phyloP scores from a whole-genome alignment of 306 rosid genomes.

The Acacia confusa region DNA sequence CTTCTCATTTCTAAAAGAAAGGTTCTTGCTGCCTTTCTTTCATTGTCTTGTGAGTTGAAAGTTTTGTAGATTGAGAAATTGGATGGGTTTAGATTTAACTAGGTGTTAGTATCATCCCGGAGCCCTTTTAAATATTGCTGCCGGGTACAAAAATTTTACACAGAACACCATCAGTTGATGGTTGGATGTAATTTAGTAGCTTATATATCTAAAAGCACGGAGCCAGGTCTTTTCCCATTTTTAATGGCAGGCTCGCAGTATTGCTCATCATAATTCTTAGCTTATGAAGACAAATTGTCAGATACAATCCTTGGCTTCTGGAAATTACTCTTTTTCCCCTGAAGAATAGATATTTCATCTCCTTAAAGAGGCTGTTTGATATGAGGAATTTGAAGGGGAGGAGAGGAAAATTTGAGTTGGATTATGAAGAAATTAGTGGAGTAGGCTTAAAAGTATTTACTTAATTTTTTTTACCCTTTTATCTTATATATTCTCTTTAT shows the following conservation, averaged over 20 bases:
- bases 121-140: neutral
- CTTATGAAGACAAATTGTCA: neutral
- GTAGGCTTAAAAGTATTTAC: too few relatives aligned
- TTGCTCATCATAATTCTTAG: neutral
- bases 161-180: neutral
- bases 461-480: too few relatives aligned
- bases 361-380: too few relatives aligned
- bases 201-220: neutral
- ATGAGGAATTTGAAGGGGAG: too few relatives aligned
- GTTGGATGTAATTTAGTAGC: neutral
- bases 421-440: too few relatives aligned
- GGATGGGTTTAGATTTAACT: conserved; percentile 28
- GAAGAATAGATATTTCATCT: neutral
- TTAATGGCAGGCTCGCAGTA: neutral
- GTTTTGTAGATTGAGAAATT: conserved; percentile 30
- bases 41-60: neutral
- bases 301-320: neutral
- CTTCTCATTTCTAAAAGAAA: conserved; percentile 25
- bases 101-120: neutral
- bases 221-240: neutral
- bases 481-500: too few relatives aligned
- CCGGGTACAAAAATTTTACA: neutral
- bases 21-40: conserved; percentile 18
- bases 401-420: too few relatives aligned
- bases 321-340: neutral